Percentiles rank a stretch among this genome's conserved stretches.
Evolutionary conservation across 202 grass and related monocot species (phyloP).

Genomic region (Panicum hallii): DNA sequence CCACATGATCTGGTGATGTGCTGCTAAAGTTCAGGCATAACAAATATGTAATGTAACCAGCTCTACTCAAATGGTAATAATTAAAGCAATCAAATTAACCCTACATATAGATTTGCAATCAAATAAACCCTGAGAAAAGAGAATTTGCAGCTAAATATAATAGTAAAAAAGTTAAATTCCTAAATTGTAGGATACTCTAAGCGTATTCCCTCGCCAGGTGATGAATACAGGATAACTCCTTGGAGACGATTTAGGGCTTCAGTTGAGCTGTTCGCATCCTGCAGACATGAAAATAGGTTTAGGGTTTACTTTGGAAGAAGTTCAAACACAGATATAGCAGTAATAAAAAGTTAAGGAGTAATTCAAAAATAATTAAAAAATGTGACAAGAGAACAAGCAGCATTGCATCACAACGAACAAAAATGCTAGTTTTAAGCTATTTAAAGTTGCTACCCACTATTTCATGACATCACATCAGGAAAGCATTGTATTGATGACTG

Average conservation of each 20-base stretch:
- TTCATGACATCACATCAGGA: background rate
- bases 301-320: background rate
- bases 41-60: slow-evolving; percentile 26
- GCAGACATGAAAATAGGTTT: slow-evolving; percentile 28
- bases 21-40: slow-evolving; percentile 14
- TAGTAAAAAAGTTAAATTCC: slow-evolving; percentile 27
- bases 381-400: background rate
- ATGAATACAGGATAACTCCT: slow-evolving; percentile 78
- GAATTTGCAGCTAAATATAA: slow-evolving; percentile 18
- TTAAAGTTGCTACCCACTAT: slow-evolving; percentile 8
- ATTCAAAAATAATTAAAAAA: background rate
- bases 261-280: slow-evolving; percentile 80
- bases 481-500: background rate
- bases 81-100: slow-evolving; percentile 22
- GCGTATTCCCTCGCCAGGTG: slow-evolving; percentile 75
- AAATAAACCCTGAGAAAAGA: slow-evolving; percentile 40
- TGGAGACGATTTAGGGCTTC: slow-evolving; percentile 83
- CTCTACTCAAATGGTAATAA: background rate
- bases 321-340: slow-evolving; percentile 1
- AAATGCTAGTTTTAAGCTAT: slow-evolving; percentile 11
- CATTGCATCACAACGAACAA: slow-evolving; percentile 4
- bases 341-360: background rate
- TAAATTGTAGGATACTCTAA: slow-evolving; percentile 89
- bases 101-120: slow-evolving; percentile 16
- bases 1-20: background rate